Base-by-base conservation (phyloP, 371 early-diverging fungal genomes). In the Mucor sp. region DNA sequence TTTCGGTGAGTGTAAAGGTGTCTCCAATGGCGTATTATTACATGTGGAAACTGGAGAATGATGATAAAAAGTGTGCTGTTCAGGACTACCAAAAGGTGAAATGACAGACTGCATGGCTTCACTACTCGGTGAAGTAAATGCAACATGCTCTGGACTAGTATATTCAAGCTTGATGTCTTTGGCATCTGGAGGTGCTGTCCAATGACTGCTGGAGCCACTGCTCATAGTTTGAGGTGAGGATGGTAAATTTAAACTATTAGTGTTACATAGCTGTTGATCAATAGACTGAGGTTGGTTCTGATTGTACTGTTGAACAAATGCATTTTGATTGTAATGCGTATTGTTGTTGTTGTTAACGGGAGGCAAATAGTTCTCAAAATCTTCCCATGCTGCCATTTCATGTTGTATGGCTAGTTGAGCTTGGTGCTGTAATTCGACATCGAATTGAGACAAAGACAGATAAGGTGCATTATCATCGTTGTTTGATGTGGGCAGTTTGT, bases 341-440 rank as follows among this genome's bases (percentile, higher is more conserved):
- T 23, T 33, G 12, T 27, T 19, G 4, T 53, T 27, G 27, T 32
- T n/a, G 27, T 32, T n/a, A 44, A 62, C 28, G 25, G 67, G 55
- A 2, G 82, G 75, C 33, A 82, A 56, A 28, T 77, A 82, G 30
- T 74, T 73, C 33, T 78, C 81, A 62, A 79, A 72, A 12, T 77
- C 76, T 53, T 79, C 70, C 79, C 79, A 78, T 32, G 60, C 67
- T 35, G 62, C 69, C 19, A 72, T 61, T 47, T 72, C 69, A 58
- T 73, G 79, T 48, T 77, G 69, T 53, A 81, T 58, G 12, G 75
- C 69, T 25, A 72, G 63, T 59, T 78, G 79, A 11, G 82, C 82
- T 61, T 82, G 82, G 59, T 79, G 77, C 30, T 82, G 82, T 32
- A 82, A 58, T 47, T 77, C 72, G 1, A 72, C 53, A 32, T 79